Base-by-base conservation (phyloP, 208 protist genomes). In the Acanthamoeba lugdunensis region DNA sequence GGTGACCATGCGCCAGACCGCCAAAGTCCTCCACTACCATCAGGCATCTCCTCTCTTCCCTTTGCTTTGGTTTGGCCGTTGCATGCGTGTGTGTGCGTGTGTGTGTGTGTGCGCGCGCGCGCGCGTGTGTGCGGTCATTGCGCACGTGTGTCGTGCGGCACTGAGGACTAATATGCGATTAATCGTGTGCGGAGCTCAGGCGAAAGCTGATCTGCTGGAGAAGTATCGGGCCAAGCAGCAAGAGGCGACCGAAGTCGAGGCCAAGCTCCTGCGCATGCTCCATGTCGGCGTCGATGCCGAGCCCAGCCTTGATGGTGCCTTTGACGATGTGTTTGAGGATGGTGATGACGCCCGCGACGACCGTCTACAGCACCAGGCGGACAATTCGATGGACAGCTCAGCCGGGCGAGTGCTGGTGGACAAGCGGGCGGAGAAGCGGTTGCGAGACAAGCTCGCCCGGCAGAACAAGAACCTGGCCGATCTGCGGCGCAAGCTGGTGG, bases 1-100 rank as follows among this genome's bases (percentile, higher is more conserved):
- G 8, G 33, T 81, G 13, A 81, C 16, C 71, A 14, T n/a, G 30
- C 71, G 71, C 6, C 71, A 81, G 33, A 81, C 71, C n/a, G 71
- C 71, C 71, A 81, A 81, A 50, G 37, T 81, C 9, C 71, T 81
- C 9, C 71, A 81, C 71, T 81, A 81, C 41, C 71, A 81, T 50
- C 71, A 81, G 71, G 71, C 41, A 81, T 13, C 13, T 52, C 61
- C 28, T 28, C 71, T 45, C 48, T 18, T 37, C 8, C 30, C 41
- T 28, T 79, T 13, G 8, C 8, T 30, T 69, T 30, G 25, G 2
- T 4, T 69, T 28, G 3, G 0, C 14, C 21, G 4, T 28, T 21
- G 8, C 23, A 37, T 61, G n/a, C 28, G 30, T 30, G 1, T 33
- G 67, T 14, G 67, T 2, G 14, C 2, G 41, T 4, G 41, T 45